Base-by-base conservation (phyloP, 2,329 filamentous ascomycete genomes). In the Diaporthe australafricana region DNA sequence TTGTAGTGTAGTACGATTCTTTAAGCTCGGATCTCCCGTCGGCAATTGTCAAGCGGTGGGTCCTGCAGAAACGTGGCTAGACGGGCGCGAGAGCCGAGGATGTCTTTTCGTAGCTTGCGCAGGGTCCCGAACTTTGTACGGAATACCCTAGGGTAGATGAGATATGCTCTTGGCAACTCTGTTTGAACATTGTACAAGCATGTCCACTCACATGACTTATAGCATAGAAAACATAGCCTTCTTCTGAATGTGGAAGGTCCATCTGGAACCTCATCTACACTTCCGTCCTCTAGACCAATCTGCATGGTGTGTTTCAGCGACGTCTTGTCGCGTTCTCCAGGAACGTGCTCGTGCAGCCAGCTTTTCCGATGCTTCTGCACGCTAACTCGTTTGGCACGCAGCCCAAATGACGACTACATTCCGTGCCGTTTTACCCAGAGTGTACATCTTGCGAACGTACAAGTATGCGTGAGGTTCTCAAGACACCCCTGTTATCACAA, bases 11-110 rank as follows among this genome's bases (percentile, higher is more conserved):
- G 27, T 35, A 25, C 27, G 27, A 35, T 25, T 38, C 22, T 2
- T 30, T 35, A 35, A 40, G 17, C 57, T 48, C 57, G 57, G 57
- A 17, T 63, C 20, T 25, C 45, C 27, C 30, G 30, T 48, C 42
- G 57, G 57, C 57, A 63, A 63, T 42, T 63, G 57, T 48, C 25
- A 32, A 14, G 57, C 25, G 8, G 42, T 35, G 60, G 60, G 22
- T 35, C 11, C 25, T 38, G 0, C 20, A 20, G 38, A 20, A 60
- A 60, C 38, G 57, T 63, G 57, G 57, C 57, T 20, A 27, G 40
- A 5, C 25, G 40, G 40, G 20, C 0, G 47, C n/a, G 42, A 35
- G 42, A 63, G 60, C 60, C 60, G 60, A 63, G 60, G 60, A 38
- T 50, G 30, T 20, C 20, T 38, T n/a, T n/a, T 38, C 60, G 14